Base-by-base conservation (phyloP, 208 protist genomes). In the Borovskyia barvae region DNA sequence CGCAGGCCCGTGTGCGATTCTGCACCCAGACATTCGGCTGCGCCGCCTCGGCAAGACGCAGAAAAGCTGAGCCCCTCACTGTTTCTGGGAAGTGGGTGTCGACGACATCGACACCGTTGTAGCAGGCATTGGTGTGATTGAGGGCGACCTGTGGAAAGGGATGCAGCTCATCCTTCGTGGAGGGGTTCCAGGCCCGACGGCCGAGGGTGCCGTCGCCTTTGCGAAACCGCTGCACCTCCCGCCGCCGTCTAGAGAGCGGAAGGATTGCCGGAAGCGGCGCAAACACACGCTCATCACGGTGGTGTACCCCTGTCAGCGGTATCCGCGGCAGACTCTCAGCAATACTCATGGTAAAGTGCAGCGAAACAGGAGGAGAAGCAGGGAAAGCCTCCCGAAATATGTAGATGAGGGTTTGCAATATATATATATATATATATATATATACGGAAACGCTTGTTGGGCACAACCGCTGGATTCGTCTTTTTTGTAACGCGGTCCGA, bases 111-210 rank as follows among this genome's bases (percentile, higher is more conserved):
- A 85, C 84, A 28, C 77, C 84, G 46, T 82, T 70, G 73, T 82
- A 88, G 20, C 64, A 55, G 9, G 71, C 41, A 22, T 59, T 78
- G 8, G 79, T 77, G 80, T 87, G 60, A 43, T 66, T 79, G 8
- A 80, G 56, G 0, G 84, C 72, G 0, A 62, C 75, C 66, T 90
- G 47, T 5, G 87, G 87, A 46, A 94, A 94, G n/a, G 75, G 78
- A 56, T 92, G 84, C 15, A 51, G 71, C 67, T 90, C 82, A 35
- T 92, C 84, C 26, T 58, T 47, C 7, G 67, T 73, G 1, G 87
- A 87, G 4, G 68, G 49, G 53, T 94, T 87, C 80, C 83, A 94
- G 0, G 72, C 75, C 11, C 75, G 80, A 11, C 63, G 60, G 33
- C 72, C 53, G 17, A 59, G 39, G 14, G 54, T 43, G 26, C 46